phyloP scores from a whole-genome alignment of 139 green algal species.

The Desmodesmus armatus region DNA sequence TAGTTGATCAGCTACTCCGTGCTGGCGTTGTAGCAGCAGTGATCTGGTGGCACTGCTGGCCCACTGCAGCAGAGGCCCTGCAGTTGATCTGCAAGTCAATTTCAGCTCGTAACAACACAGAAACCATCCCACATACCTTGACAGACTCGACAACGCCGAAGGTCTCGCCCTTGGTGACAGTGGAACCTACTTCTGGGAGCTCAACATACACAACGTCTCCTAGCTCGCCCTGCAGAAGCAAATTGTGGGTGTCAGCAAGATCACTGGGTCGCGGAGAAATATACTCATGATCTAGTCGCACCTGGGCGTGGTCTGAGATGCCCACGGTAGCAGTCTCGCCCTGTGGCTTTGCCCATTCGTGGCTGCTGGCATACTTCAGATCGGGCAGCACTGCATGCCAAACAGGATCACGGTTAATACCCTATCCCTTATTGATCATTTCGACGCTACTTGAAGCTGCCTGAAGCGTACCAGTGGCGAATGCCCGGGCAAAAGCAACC shows the following conservation, averaged over 20 bases:
- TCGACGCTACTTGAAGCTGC: no score
- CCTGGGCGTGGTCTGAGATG: slow-evolving; percentile 98
- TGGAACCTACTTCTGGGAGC: slow-evolving; percentile 93
- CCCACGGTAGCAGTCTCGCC: slow-evolving; percentile 90
- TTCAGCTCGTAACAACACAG: no score
- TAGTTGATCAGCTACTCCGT: background rate
- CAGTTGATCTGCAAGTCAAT: background rate
- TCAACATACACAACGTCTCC: slow-evolving; percentile 99
- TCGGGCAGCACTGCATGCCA: slow-evolving; percentile 39
- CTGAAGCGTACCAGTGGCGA: slow-evolving; percentile 20
- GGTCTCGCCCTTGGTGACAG: slow-evolving; percentile 84
- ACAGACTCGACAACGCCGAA: slow-evolving; percentile 99
- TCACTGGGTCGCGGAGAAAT: background rate
- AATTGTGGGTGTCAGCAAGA: background rate
- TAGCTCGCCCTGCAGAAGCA: slow-evolving; percentile 80
- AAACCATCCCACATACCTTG: slow-evolving; percentile 90
- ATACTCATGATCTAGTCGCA: slow-evolving; percentile 33
- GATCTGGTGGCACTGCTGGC: background rate
- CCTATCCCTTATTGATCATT: background rate
- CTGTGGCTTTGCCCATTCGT: slow-evolving; percentile 94
- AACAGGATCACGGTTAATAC: background rate
- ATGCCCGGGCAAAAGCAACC: slow-evolving; percentile 30
- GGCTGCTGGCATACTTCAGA: slow-evolving; percentile 80
- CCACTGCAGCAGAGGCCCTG: background rate
- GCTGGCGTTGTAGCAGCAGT: background rate